Conservation (phyloP, 2,329 filamentous ascomycete species). For the Sporothrix euskadiensis region DNA sequence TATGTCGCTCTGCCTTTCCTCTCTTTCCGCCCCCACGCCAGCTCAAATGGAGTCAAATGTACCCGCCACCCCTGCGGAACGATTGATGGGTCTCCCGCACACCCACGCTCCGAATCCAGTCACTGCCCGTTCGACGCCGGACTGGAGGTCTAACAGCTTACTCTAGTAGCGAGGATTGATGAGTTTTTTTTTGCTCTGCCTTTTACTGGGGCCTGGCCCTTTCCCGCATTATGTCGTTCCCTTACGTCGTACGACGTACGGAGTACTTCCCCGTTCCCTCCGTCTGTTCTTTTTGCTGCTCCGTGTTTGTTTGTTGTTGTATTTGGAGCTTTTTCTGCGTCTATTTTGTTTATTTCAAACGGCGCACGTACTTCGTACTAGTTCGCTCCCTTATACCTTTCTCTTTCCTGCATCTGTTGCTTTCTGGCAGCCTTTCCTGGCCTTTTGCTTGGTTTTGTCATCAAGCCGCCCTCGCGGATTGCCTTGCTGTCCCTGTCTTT, state of each 20-base stretch:
- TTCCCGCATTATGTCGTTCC: background rate
- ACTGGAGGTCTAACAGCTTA: background rate
- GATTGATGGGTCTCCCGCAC: slow-evolving; percentile 11
- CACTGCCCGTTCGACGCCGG: background rate
- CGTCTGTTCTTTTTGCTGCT: background rate
- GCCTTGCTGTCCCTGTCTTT: slow-evolving; percentile 10
- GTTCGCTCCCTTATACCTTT: background rate
- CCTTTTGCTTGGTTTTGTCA: slow-evolving; percentile 10
- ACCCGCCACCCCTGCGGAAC: slow-evolving; percentile 18
- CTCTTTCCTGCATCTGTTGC: background rate
- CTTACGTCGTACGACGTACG: background rate
- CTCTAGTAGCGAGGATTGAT: background rate
- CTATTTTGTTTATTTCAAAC: background rate
- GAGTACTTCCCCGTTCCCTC: background rate
- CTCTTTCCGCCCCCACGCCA: background rate
- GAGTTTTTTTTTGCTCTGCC: background rate
- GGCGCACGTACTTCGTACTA: background rate
- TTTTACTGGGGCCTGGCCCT: background rate
- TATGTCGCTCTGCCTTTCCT: background rate
- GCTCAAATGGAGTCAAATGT: background rate
- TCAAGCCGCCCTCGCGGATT: background rate
- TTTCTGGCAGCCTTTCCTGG: background rate
- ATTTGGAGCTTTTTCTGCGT: background rate
- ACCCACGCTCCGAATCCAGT: background rate
- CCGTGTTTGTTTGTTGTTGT: background rate